These are phyloP conservation scores for Serpula lacrymans DNA, from an alignment of 768 basidiomycete species.

Conservation along the genomic window DNA sequence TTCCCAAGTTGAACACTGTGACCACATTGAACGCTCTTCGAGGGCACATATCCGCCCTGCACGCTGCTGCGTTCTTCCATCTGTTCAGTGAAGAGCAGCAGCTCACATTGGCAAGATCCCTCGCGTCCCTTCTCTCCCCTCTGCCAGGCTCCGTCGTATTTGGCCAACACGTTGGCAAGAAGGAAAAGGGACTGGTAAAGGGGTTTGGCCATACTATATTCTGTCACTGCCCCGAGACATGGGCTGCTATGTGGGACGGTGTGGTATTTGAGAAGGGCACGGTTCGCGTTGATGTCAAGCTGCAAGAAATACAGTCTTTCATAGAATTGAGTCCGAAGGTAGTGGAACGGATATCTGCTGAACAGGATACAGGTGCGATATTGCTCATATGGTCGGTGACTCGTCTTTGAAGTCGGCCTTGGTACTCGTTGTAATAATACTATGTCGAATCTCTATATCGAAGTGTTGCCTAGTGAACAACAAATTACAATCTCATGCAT, in stretches of 20 bases:
- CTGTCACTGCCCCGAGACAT: constrained; percentile 13
- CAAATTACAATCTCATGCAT: too few species aligned
- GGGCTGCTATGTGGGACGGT: constrained; percentile 17
- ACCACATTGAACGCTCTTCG: constrained; percentile 45
- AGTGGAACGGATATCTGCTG: background rate
- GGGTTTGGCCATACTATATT: background rate
- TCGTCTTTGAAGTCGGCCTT: too few species aligned
- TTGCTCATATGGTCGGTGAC: too few species aligned
- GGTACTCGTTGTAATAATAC: too few species aligned
- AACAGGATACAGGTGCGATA: background rate
- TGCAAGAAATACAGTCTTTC: constrained; percentile 10
- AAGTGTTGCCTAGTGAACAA: too few species aligned
- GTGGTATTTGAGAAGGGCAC: constrained; percentile 26
- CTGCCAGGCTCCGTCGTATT: constrained; percentile 29
- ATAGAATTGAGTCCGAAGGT: background rate
- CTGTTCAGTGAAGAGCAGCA: constrained; percentile 29
- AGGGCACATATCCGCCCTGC: constrained; percentile 48
- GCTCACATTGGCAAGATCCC: constrained; percentile 19
- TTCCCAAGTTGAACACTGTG: constrained; percentile 30
- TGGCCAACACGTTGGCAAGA: constrained; percentile 20
- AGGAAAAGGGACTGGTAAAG: constrained; percentile 8
- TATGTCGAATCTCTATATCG: too few species aligned
- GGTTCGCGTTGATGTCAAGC: constrained; percentile 25
- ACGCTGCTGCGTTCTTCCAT: constrained; percentile 48
- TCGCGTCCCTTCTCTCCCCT: constrained; percentile 27